Evolutionary conservation across 805 yeast genomes (phyloP).

Genomic region (Nematodospora valgi): DNA sequence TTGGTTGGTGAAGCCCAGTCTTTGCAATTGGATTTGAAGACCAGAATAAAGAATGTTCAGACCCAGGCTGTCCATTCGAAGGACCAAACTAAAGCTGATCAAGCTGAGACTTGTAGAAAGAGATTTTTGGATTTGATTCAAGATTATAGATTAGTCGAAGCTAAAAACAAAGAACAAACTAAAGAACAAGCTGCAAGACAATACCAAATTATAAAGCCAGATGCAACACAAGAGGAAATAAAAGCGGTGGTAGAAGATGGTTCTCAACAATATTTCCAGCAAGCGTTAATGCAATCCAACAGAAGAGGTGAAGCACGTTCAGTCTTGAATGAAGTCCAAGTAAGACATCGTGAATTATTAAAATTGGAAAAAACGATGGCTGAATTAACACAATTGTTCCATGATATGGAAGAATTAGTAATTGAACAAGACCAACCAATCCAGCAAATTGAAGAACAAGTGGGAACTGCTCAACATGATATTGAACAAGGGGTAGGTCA

Average conservation of each 20-base stretch:
- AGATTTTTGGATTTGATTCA: conserved; percentile 84
- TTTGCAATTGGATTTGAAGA: conserved; percentile 71
- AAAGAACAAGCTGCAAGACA: conserved; percentile 89
- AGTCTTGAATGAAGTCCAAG: conserved; percentile 92
- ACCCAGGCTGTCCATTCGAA: conserved; percentile 52
- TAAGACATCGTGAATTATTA: conserved; percentile 91
- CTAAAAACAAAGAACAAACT: conserved; percentile 78
- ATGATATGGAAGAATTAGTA: conserved; percentile 94
- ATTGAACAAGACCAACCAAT: conserved; percentile 92
- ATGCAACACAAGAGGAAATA: conserved; percentile 80
- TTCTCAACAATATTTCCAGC: conserved; percentile 90
- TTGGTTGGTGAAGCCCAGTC: conserved; percentile 75
- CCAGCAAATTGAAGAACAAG: conserved; percentile 77
- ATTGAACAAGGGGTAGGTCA: conserved; percentile 94
- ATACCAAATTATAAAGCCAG: conserved; percentile 84
- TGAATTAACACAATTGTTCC: conserved; percentile 90
- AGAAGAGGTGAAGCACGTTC: conserved; percentile 94
- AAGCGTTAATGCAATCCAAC: conserved; percentile 81
- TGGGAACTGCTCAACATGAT: conserved; percentile 80
- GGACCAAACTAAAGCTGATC: conserved; percentile 81
- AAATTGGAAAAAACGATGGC: conserved; percentile 94
- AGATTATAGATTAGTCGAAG: conserved; percentile 82
- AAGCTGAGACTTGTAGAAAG: conserved; percentile 84
- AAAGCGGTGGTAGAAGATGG: conserved; percentile 80
- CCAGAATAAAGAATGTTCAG: conserved; percentile 74